phyloP scores from a whole-genome alignment of 148 eudicot genomes.

The Amaranthus hypochondriacus region DNA sequence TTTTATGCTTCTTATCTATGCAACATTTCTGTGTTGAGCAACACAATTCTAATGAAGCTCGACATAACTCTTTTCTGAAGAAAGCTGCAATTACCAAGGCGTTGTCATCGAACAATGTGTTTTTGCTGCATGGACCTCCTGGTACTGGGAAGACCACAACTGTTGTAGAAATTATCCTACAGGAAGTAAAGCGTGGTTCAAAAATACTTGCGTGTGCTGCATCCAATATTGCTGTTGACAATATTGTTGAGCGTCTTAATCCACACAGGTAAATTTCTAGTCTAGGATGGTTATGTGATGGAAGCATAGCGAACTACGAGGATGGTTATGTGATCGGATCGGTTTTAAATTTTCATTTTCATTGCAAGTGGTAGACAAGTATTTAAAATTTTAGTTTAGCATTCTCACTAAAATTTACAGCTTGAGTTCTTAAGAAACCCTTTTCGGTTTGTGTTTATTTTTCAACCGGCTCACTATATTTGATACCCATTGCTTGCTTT shows the following conservation, averaged over 20 bases:
- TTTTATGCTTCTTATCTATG: background rate
- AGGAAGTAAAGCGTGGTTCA: conserved; percentile 96
- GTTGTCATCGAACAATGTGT: conserved; percentile 77
- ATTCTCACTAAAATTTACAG: background rate
- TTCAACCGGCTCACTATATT: background rate
- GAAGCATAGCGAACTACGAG: background rate
- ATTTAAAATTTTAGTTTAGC: background rate
- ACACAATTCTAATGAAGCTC: conserved; percentile 5
- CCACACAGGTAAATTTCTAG: conserved; percentile 61
- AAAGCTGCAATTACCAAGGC: conserved; percentile 89
- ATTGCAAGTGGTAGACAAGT: background rate
- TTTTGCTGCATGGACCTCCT: conserved; percentile 97
- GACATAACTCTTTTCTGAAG: conserved; percentile 29
- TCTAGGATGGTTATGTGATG: background rate
- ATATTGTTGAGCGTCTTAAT: conserved; percentile 89
- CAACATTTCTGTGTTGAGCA: background rate
- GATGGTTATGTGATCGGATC: background rate
- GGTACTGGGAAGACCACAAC: conserved; percentile 99
- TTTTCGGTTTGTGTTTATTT: conserved; percentile 1
- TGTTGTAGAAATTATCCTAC: conserved; percentile 90
- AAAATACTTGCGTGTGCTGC: conserved; percentile 99
- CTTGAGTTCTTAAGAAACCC: background rate
- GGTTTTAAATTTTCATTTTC: background rate
- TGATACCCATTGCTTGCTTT: conserved; percentile 19
- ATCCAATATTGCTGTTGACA: conserved; percentile 96